These are phyloP conservation scores for Auriscalpium orientale DNA, from an alignment of 768 basidiomycete species.

Conservation along the genomic window DNA sequence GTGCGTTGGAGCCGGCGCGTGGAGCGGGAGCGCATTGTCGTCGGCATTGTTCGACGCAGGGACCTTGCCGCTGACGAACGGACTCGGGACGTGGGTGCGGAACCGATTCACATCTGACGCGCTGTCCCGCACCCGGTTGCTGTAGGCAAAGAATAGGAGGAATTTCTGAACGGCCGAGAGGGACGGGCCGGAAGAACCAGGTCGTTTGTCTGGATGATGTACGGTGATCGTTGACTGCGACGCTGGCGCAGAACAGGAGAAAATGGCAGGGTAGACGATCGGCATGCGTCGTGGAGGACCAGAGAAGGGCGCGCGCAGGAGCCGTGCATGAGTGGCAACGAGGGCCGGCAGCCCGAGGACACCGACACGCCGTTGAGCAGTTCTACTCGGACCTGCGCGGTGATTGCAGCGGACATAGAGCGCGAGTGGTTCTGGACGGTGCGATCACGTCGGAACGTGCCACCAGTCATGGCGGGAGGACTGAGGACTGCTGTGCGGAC, in stretches of 20 bases:
- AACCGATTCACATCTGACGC: conserved; percentile 90
- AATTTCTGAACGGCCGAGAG: conserved; percentile 97
- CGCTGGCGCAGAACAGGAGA: conserved; percentile 83
- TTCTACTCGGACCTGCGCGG: conserved; percentile 38
- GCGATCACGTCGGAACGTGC: conserved; percentile 51
- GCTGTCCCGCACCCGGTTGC: conserved; percentile 89
- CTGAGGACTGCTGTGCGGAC: conserved; percentile 52
- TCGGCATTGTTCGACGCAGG: conserved; percentile 29
- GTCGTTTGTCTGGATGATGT: conserved; percentile 98
- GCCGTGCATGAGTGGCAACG: conserved; percentile 13
- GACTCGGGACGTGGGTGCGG: conserved; percentile 71
- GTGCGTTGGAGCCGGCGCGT: conserved; percentile 18
- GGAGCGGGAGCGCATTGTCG: conserved; percentile 17
- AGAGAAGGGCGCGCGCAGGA: conserved; percentile 24
- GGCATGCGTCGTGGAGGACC: conserved; percentile 47
- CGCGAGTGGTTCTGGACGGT: conserved; percentile 61
- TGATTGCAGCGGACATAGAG: conserved; percentile 64
- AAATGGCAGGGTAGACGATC: conserved; percentile 88
- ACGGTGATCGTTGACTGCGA: conserved; percentile 71
- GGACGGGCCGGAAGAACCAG: conserved; percentile 89
- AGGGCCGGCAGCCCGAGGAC: conserved; percentile 28
- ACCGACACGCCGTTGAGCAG: conserved; percentile 24
- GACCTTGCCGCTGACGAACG: conserved; percentile 74
- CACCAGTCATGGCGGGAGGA: conserved; percentile 53
- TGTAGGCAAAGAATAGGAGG: conserved; percentile 98